phyloP scores from a whole-genome alignment of 1,284 basidiomycete genomes.

The Stereum hirsutum region DNA sequence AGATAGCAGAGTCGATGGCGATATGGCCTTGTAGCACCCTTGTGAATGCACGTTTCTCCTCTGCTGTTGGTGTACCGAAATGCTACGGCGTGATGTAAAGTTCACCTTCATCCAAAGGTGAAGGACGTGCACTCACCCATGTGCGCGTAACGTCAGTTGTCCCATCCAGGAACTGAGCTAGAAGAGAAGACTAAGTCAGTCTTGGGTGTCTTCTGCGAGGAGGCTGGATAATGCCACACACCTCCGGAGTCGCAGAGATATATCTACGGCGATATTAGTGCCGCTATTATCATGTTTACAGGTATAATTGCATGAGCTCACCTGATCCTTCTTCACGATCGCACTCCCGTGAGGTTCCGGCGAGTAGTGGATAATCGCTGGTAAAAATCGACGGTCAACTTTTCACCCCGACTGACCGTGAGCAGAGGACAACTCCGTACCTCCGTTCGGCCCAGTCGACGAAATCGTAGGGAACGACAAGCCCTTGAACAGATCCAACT shows the following conservation, averaged over 20 bases:
- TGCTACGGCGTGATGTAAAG: conserved; percentile 40
- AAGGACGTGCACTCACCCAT: conserved; percentile 49
- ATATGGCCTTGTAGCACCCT: conserved; percentile 96
- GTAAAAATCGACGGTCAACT: neutral
- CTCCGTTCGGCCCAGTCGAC: conserved; percentile 80
- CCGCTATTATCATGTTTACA: neutral
- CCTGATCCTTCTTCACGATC: conserved; percentile 67
- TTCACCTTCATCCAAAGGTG: neutral
- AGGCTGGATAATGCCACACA: conserved; percentile 14
- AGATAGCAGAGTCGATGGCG: conserved; percentile 78
- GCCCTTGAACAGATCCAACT: conserved; percentile 76
- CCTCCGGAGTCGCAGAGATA: conserved; percentile 96
- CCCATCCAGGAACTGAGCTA: conserved; percentile 85
- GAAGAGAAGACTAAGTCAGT: neutral
- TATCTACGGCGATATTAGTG: conserved; percentile 54
- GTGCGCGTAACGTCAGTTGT: conserved; percentile 95
- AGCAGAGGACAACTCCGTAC: conserved; percentile 29
- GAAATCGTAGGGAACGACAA: conserved; percentile 93
- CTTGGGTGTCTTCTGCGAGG: neutral
- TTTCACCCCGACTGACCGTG: neutral
- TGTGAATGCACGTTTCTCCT: conserved; percentile 87
- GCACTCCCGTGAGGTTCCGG: conserved; percentile 74
- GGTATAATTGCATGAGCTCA: conserved; percentile 16
- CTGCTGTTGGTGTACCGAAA: conserved; percentile 77
- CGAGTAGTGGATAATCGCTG: conserved; percentile 91